Base-by-base conservation (phyloP, 176 grass and related monocot species). In the Carex parvula region DNA sequence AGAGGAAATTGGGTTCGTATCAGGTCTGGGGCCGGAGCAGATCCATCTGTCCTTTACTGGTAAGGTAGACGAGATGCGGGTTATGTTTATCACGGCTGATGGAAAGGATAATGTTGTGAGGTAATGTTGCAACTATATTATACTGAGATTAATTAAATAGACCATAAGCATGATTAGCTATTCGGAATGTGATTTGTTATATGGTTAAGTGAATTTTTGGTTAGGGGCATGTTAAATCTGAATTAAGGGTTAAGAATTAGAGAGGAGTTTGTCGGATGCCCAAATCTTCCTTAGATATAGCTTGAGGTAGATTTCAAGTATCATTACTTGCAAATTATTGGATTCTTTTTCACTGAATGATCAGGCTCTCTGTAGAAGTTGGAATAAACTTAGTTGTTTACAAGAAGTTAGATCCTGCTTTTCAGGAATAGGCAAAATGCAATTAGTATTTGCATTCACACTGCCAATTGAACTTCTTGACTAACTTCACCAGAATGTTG, bases 11-110 rank as follows among this genome's bases (percentile, higher is more conserved):
- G 9, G 35, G 15, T 91, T 99, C 59, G 89, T 82, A 52, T 20
- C 50, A 12, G 80, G 83, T 15, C 65, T 84, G 0, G 60, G 59
- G 6, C 93, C 93, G 15, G 78, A 85, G 44, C 93, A 95, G 89
- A 79, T 99, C 70, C 96, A 99, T 86, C 92, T 99, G 83, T 70
- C 96, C 33, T 95, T 95, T 86, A 91, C 93, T 26, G 89, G 93
- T 57, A 24, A 41, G 5, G 85, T 78, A 70, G 89, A 99, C 79
- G 93, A 99, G 93, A 99, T 93, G 96, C 86, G 88, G 83, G 91
- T 92, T 81, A 33, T 99, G 93, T 99, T 99, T 72, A 82, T 95
- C 37, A 92, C 91, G 52, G 82, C 82, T 16, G 93, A 95, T 84
- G 81, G 70, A 7, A 84, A 79, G 35, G 83, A 84, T 68, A 93